Conservation (phyloP, 441 rosid species). For the Jatropha podagrica region DNA sequence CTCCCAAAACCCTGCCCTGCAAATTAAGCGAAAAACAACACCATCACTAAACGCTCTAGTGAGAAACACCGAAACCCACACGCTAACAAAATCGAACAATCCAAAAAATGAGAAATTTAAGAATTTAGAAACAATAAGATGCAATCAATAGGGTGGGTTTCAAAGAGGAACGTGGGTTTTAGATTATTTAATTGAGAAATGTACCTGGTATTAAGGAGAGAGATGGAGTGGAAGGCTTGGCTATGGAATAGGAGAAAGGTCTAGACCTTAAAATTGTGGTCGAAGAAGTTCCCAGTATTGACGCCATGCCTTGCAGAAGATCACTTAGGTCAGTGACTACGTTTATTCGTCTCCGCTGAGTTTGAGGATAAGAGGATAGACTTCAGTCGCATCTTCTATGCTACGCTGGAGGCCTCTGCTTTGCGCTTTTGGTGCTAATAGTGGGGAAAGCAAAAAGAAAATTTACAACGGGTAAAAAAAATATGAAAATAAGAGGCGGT, state of each 20-base stretch:
- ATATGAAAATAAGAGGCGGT: no score
- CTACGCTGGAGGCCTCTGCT: conserved; percentile 6
- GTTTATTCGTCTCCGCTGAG: conserved; percentile 23
- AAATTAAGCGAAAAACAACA: conserved; percentile 8
- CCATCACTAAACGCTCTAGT: neutral
- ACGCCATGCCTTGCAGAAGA: conserved; percentile 49
- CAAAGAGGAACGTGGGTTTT: neutral
- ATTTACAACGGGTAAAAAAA: no score
- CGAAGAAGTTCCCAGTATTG: conserved; percentile 58
- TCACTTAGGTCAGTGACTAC: neutral
- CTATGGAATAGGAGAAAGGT: conserved; percentile 42
- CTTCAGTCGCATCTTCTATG: conserved; percentile 19
- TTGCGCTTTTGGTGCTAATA: neutral
- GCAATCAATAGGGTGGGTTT: no score
- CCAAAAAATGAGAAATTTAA: neutral
- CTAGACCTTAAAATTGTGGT: conserved; percentile 56
- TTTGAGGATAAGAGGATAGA: conserved; percentile 64
- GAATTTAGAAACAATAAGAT: no score
- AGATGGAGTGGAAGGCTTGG: conserved; percentile 42
- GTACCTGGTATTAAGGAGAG: conserved; percentile 54
- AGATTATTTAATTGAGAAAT: conserved; percentile 15
- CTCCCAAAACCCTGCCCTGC: conserved; percentile 58
- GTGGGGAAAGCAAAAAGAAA: neutral
- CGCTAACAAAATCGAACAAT: neutral
- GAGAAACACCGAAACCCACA: conserved; percentile 17